Base-by-base conservation (phyloP, 192 early-diverging fungal genomes). In the Backusella psychrophila region DNA sequence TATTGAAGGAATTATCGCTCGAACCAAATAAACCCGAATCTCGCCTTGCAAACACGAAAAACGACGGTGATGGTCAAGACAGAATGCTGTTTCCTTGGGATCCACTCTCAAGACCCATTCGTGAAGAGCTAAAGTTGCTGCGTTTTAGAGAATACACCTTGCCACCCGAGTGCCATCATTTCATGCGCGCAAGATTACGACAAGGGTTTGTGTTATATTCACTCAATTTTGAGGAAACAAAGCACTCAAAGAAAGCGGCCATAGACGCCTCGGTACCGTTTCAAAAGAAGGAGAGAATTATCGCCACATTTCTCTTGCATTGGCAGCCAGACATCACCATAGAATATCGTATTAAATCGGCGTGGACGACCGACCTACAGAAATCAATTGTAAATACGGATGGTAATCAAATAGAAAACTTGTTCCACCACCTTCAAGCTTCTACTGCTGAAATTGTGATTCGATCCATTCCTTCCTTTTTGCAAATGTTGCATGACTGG, bases 261-360 rank as follows among this genome's bases (percentile, higher is more conserved):
- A 46, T 29, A 23, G 53, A 39, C n/a, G 14, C 35, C 29, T 14
- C 26, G 0, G 31, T 26, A 4, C 21, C 33, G 1, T 71, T n/a
- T 29, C 73, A 73, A 19, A 81, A 83, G 19, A 53, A 74, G 14
- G 84, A 93, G 81, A 83, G 87, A 26, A 84, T 92, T n/a, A 82
- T 82, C 33, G 84, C 93, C 59, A 88, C 83, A n/a, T 81, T 95
- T 81, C 84, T 89, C 23, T 72, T 93, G 59, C 85, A 89, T 12
- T 93, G 91, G 91, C 87, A 91, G 39, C 91, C 93, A 9, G 91
- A 93, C 76, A 87, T 95, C 46, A 92, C 88, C 1, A 84, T 95
- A 15, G 88, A 93, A 56, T 95, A 95, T 81, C 85, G 87, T 70
- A 89, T 93, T 44, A 89, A 85, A 66, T 87, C 86, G 15, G 75